Percentiles rank a stretch among this genome's conserved stretches.
phyloP scores from a whole-genome alignment of 202 grass and related monocot species.

The Panicum hallii region DNA sequence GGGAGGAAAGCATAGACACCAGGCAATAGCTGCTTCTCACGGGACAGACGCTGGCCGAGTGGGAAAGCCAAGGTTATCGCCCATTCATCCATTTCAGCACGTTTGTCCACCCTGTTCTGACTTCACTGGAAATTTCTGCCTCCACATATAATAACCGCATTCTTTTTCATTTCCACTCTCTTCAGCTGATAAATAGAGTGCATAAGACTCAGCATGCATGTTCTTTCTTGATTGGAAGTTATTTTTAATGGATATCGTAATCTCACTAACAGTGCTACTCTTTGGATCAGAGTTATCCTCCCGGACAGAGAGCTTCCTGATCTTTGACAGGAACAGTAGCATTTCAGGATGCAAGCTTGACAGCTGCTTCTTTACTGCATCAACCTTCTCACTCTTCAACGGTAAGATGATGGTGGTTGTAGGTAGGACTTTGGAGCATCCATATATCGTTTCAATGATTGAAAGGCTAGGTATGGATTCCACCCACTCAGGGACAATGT shows the following conservation, averaged over 20 bases:
- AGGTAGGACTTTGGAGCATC: constrained; percentile 56
- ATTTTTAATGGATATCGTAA: constrained; percentile 68
- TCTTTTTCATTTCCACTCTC: constrained; percentile 49
- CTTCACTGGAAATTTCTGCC: constrained; percentile 67
- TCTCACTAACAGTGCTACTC: constrained; percentile 42
- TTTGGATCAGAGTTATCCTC: constrained; percentile 41
- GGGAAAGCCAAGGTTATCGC: constrained; percentile 78
- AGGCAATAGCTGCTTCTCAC: constrained; percentile 26
- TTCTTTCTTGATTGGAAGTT: constrained; percentile 55
- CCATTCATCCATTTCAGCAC: constrained; percentile 70
- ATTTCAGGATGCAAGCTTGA: constrained; percentile 76
- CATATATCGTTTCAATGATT: constrained; percentile 34
- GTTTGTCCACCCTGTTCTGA: constrained; percentile 54
- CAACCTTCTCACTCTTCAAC: constrained; percentile 63
- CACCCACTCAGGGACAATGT: constrained; percentile 86
- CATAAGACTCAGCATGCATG: constrained; percentile 65
- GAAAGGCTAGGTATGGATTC: constrained; percentile 42
- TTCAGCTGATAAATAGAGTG: constrained; percentile 55
- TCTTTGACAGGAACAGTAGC: constrained; percentile 59
- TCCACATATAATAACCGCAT: constrained; percentile 82
- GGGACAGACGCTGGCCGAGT: constrained; percentile 44
- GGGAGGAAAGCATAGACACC: constrained; percentile 81
- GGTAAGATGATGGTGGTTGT: constrained; percentile 75
- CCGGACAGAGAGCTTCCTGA: constrained; percentile 58
- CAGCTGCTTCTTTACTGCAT: constrained; percentile 64